Conservation (phyloP, 345 rosid genomes). For the Gossypioides kirkii region DNA sequence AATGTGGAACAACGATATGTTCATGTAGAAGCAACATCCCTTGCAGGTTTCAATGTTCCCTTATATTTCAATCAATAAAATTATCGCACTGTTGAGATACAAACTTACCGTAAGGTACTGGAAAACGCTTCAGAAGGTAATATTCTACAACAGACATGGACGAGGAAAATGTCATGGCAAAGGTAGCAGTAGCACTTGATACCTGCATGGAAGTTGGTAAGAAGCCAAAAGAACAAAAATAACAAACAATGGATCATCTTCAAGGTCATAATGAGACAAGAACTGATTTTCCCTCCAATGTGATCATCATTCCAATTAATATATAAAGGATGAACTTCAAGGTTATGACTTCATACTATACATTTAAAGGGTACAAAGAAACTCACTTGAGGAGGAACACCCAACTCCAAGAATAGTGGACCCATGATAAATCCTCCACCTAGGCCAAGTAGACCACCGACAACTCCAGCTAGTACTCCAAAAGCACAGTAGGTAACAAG, state of each 20-base stretch:
- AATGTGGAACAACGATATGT: background rate
- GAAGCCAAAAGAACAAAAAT: background rate
- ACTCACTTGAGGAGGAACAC: conserved; percentile 70
- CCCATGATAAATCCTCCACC: conserved; percentile 87
- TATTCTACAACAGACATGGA: conserved; percentile 87
- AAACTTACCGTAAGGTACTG: conserved; percentile 64
- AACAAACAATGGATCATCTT: background rate
- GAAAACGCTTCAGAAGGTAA: conserved; percentile 75
- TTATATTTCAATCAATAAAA: background rate
- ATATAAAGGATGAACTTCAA: background rate
- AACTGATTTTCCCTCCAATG: background rate
- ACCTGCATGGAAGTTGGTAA: conserved; percentile 33
- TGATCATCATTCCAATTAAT: background rate
- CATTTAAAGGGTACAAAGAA: background rate
- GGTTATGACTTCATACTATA: background rate
- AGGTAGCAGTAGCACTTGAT: conserved; percentile 82
- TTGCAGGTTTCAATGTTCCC: background rate
- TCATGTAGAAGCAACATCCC: background rate
- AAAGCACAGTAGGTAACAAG: conserved; percentile 47
- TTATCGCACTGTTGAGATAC: background rate
- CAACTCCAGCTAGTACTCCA: conserved; percentile 64
- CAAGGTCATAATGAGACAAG: background rate
- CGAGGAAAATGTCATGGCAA: conserved; percentile 83
- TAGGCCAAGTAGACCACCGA: conserved; percentile 74
- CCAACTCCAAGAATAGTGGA: conserved; percentile 68